phyloP scores from a whole-genome alignment of 805 yeast species.

The Zygoascus ofunaensis region DNA sequence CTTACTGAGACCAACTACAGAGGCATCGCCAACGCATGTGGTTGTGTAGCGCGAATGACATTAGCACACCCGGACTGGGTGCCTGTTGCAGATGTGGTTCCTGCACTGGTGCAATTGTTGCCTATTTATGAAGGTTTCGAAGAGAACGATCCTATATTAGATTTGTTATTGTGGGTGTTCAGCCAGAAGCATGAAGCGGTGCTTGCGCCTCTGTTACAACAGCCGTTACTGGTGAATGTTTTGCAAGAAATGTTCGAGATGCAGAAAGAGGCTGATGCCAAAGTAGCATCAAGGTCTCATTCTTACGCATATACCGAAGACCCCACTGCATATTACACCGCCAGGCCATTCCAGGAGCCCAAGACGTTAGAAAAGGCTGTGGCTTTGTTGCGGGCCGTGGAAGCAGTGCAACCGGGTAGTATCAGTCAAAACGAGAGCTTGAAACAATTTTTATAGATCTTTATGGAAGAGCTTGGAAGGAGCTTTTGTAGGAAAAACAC shows the following conservation, averaged over 20 bases:
- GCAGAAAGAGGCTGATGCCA: slow-evolving; percentile 55
- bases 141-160: slow-evolving; percentile 86
- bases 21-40: slow-evolving; percentile 89
- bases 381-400: slow-evolving; percentile 64
- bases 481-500: too few relatives aligned
- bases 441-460: not conserved
- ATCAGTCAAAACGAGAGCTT: slow-evolving; percentile 4
- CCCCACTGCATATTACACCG: not conserved
- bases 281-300: not conserved
- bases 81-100: slow-evolving; percentile 70
- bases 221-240: slow-evolving; percentile 37
- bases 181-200: slow-evolving; percentile 50
- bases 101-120: slow-evolving; percentile 63
- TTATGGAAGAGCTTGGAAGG: too few relatives aligned
- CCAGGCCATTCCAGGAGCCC: slow-evolving; percentile 64
- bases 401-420: slow-evolving; percentile 49
- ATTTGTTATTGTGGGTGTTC: slow-evolving; percentile 64
- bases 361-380: slow-evolving; percentile 58
- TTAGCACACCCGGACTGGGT: slow-evolving; percentile 59
- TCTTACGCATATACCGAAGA: not conserved
- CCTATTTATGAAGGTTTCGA: slow-evolving; percentile 85
- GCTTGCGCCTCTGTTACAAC: slow-evolving; percentile 24
- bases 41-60: slow-evolving; percentile 91
- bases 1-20: slow-evolving; percentile 79
- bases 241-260: slow-evolving; percentile 64